Conservation (phyloP, 257 asterid species). For the Haberlea rhodopensis region DNA sequence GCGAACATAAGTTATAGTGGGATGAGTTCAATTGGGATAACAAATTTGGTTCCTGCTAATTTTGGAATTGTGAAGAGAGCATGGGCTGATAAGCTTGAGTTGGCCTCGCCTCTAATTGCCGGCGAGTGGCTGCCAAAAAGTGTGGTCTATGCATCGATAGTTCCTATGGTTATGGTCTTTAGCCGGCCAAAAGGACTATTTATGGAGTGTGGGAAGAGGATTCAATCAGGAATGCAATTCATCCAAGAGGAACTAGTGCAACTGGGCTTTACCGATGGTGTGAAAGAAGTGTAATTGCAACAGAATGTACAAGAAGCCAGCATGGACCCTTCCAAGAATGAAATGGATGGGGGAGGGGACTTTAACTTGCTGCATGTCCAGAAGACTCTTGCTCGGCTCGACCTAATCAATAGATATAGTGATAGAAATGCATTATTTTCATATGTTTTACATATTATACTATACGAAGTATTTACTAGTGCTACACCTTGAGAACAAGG, state of each 20-base stretch:
- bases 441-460: no score
- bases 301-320: no score
- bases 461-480: no score
- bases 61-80: constrained; percentile 86
- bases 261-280: constrained; percentile 69
- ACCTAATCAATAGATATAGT: no score
- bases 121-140: constrained; percentile 99
- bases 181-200: constrained; percentile 90
- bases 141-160: constrained; percentile 89
- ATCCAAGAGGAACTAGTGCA: constrained; percentile 78
- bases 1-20: constrained; percentile 60
- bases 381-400: no score
- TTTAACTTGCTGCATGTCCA: no score
- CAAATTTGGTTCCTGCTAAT: constrained; percentile 76
- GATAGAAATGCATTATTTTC: no score
- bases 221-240: constrained; percentile 74
- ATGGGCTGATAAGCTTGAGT: constrained; percentile 67
- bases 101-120: constrained; percentile 97
- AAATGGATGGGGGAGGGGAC: no score
- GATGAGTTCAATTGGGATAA: constrained; percentile 44
- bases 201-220: constrained; percentile 81
- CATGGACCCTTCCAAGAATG: no score
- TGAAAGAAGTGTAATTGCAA: no score
- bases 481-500: no score
- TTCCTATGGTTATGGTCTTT: constrained; percentile 81